These are phyloP conservation scores for Tetrapisispora nanseiensis DNA, from an alignment of 805 yeast species.

Conservation along the genomic window DNA sequence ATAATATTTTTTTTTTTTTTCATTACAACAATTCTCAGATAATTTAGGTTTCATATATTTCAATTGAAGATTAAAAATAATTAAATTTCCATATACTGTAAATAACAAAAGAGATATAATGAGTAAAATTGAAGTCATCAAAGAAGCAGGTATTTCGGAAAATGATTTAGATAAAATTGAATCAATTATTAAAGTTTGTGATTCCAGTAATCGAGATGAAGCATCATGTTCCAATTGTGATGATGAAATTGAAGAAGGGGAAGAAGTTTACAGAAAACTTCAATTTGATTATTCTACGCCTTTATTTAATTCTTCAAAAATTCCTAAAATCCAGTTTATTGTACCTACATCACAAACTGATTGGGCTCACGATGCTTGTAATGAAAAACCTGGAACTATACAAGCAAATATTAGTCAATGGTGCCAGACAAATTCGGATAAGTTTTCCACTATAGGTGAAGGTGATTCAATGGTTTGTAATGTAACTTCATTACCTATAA, in stretches of 20 bases:
- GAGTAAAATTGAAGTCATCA: background rate
- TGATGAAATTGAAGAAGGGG: constrained; percentile 10
- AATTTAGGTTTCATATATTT: too few relatives aligned
- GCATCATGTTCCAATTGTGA: constrained; percentile 1
- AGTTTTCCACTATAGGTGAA: constrained; percentile 24
- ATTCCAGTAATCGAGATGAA: background rate
- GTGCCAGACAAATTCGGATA: constrained; percentile 23
- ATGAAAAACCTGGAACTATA: constrained; percentile 35
- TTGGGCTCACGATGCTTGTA: constrained; percentile 70
- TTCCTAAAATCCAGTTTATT: constrained; percentile 61
- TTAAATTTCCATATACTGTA: too few relatives aligned
- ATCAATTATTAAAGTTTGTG: background rate
- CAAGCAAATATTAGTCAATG: constrained; percentile 37
- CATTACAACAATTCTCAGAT: too few relatives aligned
- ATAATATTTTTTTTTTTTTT: too few relatives aligned
- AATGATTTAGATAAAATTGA: background rate
- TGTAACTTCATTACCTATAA: constrained; percentile 46
- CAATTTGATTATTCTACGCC: constrained; percentile 30
- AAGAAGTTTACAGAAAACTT: constrained; percentile 16
- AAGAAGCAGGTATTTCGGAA: background rate
- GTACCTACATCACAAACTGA: constrained; percentile 78
- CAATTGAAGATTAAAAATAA: too few relatives aligned
- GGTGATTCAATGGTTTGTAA: constrained; percentile 21
- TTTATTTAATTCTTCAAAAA: constrained; percentile 63
- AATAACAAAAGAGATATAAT: too few relatives aligned